Percentiles rank a stretch among this genome's conserved stretches.
Conservation (phyloP, 441 rosid genomes). For the Francoa sonchifolia region DNA sequence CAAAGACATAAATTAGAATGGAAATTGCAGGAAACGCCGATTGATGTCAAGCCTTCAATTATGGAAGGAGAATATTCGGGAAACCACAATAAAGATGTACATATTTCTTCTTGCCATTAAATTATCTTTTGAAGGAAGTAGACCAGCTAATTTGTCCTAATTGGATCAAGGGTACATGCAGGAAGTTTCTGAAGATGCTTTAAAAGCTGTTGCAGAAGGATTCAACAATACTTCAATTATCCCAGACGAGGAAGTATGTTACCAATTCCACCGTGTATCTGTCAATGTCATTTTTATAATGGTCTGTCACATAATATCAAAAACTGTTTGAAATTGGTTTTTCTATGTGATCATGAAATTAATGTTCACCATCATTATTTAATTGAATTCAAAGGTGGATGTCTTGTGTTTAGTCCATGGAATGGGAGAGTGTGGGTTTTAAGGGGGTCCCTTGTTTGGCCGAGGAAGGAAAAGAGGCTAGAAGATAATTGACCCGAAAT, state of each 20-base stretch:
- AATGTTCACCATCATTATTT: too few relatives aligned
- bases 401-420: too few relatives aligned
- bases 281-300: conserved; percentile 1
- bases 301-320: not conserved
- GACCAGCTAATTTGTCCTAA: too few relatives aligned
- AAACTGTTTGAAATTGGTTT: not conserved
- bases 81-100: conserved; percentile 34
- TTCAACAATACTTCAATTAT: conserved; percentile 23
- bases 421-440: too few relatives aligned
- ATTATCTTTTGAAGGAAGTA: too few relatives aligned
- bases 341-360: too few relatives aligned
- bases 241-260: conserved; percentile 38
- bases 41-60: conserved; percentile 43
- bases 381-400: too few relatives aligned
- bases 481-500: not conserved
- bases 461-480: not conserved
- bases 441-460: too few relatives aligned
- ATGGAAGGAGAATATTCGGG: conserved; percentile 33
- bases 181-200: conserved; percentile 30
- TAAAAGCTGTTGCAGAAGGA: conserved; percentile 22
- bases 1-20: too few relatives aligned
- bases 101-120: too few relatives aligned
- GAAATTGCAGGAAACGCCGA: conserved; percentile 43
- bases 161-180: conserved; percentile 22
- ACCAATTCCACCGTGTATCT: conserved; percentile 6